phyloP scores from a whole-genome alignment of 768 basidiomycete species.

The Termitomyces sp. region DNA sequence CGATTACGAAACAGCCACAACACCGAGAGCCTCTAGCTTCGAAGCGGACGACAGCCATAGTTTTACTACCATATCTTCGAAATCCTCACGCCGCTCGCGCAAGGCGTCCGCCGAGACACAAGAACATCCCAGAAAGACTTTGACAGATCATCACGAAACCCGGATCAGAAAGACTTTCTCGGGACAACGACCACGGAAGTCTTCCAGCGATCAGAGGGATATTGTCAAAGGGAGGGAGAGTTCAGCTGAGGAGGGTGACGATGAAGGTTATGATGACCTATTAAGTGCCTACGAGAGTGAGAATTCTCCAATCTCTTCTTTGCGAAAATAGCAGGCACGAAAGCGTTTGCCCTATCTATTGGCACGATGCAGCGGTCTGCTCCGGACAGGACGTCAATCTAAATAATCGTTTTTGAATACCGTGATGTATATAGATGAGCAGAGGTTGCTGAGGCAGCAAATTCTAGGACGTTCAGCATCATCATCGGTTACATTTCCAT shows the following conservation, averaged over 20 bases:
- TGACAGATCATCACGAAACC: conserved; percentile 32
- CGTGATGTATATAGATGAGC: conserved; percentile 56
- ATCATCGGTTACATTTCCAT: not conserved
- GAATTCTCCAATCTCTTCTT: conserved; percentile 21
- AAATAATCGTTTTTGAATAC: conserved; percentile 50
- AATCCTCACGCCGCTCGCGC: conserved; percentile 32
- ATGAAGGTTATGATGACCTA: conserved; percentile 73
- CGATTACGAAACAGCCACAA: conserved; percentile 45
- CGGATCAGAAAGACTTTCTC: conserved; percentile 46
- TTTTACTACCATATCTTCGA: conserved; percentile 25
- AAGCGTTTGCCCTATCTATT: not conserved
- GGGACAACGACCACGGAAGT: conserved; percentile 43
- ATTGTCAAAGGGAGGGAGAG: conserved; percentile 49
- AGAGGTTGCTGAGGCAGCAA: conserved; percentile 62
- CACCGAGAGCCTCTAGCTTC: conserved; percentile 58
- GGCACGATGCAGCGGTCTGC: not conserved
- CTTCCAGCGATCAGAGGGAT: conserved; percentile 43
- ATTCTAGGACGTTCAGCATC: conserved; percentile 41
- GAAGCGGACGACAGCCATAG: conserved; percentile 32
- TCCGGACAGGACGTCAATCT: conserved; percentile 6
- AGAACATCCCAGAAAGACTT: conserved; percentile 30
- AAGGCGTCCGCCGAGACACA: conserved; percentile 41
- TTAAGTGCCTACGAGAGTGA: conserved; percentile 84
- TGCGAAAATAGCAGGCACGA: conserved; percentile 1
- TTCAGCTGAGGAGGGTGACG: conserved; percentile 75